Evolutionary conservation across 2,329 filamentous ascomycete genomes (phyloP), one percentile per base, ranked within the genome.

Genomic region (Aspergillus sp.): DNA sequence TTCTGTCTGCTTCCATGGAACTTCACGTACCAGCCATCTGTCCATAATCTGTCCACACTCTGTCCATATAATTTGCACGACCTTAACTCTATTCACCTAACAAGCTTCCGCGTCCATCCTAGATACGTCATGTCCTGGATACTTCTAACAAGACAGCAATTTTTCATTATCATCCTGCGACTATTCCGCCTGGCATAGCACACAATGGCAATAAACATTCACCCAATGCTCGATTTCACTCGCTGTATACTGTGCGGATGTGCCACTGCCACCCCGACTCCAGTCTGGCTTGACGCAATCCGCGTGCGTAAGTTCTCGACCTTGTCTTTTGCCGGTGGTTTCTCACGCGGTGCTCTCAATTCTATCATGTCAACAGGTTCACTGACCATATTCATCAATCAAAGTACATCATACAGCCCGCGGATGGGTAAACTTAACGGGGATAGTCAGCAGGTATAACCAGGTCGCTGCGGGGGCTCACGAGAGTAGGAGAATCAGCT

Each of bases 191-290:
- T 43, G 11, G 4, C 11, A 13, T 22, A 20, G 17, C 6, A 43
- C 41, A 43, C 17, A 11, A 43, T 43, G 41, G 17, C 17, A 12
- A 24, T 20, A 43, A 3, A 12, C 3, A 43, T 43, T 5, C 3
- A 20, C 18, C 12, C 34, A 24, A 4, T n/a, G 15, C n/a, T 52
- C 41, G 32, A 53, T 7, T 53, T 47, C 24, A 39, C 42, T 36
- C 36, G 51, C 26, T 53, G 51, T n/a, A 53, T 53, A 17, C 51
- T 53, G 13, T 53, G 51, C 13, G 51, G 42, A 47, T 17, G 18
- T 22, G 30, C 20, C 15, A 48, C 43, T 3, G 42, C 12, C 6
- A 15, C 32, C 3, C 42, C 26, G 13, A 4, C 26, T 26, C 30
- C 22, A 26, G 20, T 41, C 32, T 53, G 51, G 51, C 30, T 53